Percentiles rank a stretch among this genome's conserved stretches.
phyloP scores from a whole-genome alignment of 768 basidiomycete genomes.

The Lentinula boryana region DNA sequence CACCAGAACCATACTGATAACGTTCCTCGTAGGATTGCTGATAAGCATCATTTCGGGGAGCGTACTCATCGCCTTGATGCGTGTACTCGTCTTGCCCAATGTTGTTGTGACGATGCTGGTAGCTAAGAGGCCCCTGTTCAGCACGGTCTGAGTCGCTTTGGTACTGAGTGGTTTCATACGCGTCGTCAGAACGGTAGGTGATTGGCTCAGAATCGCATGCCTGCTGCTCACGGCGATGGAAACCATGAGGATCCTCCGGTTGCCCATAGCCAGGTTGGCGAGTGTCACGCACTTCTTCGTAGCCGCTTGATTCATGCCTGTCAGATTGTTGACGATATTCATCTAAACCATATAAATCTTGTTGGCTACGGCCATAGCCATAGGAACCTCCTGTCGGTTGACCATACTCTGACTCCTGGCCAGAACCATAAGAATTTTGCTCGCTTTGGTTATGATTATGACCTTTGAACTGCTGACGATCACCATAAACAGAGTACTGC shows the following conservation, averaged over 20 bases:
- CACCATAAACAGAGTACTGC: conserved; percentile 1
- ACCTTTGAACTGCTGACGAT: neutral
- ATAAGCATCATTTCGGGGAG: neutral
- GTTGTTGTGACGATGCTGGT: neutral
- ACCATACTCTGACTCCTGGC: neutral
- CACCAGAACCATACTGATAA: conserved; percentile 5
- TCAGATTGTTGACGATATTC: too few species aligned
- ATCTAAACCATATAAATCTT: neutral
- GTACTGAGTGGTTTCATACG: neutral
- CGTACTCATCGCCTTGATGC: neutral
- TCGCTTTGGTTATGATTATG: neutral
- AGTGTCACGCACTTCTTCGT: neutral
- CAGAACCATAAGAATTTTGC: neutral
- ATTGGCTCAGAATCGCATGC: neutral
- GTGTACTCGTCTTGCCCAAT: neutral
- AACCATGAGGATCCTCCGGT: neutral
- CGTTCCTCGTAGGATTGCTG: neutral
- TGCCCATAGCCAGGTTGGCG: neutral
- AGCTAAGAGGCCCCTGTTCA: neutral
- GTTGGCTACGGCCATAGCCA: neutral
- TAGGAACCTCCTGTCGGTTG: neutral
- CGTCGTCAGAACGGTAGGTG: neutral
- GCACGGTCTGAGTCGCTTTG: neutral
- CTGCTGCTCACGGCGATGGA: neutral
- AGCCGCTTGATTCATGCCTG: neutral